phyloP scores from a whole-genome alignment of 2,329 filamentous ascomycete species.

The Byssoonygena ceratinophila region DNA sequence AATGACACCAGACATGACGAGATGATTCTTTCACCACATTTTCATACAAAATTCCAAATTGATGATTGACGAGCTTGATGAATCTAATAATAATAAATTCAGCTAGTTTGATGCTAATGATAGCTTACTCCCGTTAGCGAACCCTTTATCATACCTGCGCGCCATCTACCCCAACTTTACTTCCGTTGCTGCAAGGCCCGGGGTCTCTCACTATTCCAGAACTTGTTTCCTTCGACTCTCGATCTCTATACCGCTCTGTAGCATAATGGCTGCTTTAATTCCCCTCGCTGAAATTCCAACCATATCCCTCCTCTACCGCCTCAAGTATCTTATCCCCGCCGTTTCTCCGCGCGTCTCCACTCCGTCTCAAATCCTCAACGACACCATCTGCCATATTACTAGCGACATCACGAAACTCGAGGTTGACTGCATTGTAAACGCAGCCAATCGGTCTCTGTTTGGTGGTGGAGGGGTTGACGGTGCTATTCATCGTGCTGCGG shows the following conservation, averaged over 20 bases:
- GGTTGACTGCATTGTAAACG: constrained; percentile 82
- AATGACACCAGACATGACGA: too few species aligned
- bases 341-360: constrained; percentile 22
- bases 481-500: constrained; percentile 77
- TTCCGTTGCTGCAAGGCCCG: not conserved
- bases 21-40: too few species aligned
- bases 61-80: too few species aligned
- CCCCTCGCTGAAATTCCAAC: constrained; percentile 30
- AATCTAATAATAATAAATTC: too few species aligned
- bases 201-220: not conserved
- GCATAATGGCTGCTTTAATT: constrained; percentile 11
- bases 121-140: too few species aligned
- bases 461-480: constrained; percentile 88
- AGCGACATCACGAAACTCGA: constrained; percentile 72
- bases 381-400: constrained; percentile 59
- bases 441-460: constrained; percentile 66
- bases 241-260: not conserved
- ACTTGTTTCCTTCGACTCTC: not conserved
- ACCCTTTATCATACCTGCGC: not conserved
- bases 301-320: constrained; percentile 53
- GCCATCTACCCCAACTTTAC: not conserved
- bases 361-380: constrained; percentile 52
- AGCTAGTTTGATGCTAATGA: too few species aligned
- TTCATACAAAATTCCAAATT: too few species aligned
- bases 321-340: constrained; percentile 38